phyloP scores from a whole-genome alignment of 441 rosid species.

The Rhodomyrtus psidioides region DNA sequence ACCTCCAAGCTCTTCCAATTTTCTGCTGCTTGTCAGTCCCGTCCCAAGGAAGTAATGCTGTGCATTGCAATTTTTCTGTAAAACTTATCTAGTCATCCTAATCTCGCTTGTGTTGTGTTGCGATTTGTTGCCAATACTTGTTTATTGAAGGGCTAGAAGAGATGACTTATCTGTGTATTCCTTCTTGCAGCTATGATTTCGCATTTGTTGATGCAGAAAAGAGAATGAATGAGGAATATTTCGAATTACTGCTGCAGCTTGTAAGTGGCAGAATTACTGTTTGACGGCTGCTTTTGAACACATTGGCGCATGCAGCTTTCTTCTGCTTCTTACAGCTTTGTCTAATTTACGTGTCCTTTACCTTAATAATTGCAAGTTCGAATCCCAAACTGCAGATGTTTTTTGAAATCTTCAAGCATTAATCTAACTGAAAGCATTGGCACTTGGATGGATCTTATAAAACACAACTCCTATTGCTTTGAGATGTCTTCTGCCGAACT shows the following conservation, averaged over 20 bases:
- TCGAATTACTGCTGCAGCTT: conserved; percentile 75
- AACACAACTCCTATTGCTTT: background rate
- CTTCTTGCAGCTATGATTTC: conserved; percentile 66
- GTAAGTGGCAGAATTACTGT: conserved; percentile 31
- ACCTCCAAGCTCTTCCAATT: background rate
- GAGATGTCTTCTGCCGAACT: background rate
- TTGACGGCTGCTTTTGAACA: background rate
- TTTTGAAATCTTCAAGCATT: background rate
- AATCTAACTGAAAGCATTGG: background rate
- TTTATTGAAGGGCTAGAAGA: background rate
- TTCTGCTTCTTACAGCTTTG: background rate
- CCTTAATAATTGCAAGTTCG: background rate
- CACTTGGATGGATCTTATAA: background rate
- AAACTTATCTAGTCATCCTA: background rate
- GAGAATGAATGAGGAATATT: conserved; percentile 81
- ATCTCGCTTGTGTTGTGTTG: background rate
- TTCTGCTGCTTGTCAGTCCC: background rate
- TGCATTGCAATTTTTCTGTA: background rate
- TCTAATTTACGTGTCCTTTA: background rate
- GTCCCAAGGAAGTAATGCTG: background rate
- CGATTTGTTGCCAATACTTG: background rate
- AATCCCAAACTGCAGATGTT: background rate
- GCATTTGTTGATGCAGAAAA: conserved; percentile 95
- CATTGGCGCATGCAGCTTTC: background rate
- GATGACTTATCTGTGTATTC: background rate